Evolutionary conservation across 306 rosid species (phyloP), one percentile per base, ranked within the genome.

Genomic region (Sphenostylis stenocarpa): DNA sequence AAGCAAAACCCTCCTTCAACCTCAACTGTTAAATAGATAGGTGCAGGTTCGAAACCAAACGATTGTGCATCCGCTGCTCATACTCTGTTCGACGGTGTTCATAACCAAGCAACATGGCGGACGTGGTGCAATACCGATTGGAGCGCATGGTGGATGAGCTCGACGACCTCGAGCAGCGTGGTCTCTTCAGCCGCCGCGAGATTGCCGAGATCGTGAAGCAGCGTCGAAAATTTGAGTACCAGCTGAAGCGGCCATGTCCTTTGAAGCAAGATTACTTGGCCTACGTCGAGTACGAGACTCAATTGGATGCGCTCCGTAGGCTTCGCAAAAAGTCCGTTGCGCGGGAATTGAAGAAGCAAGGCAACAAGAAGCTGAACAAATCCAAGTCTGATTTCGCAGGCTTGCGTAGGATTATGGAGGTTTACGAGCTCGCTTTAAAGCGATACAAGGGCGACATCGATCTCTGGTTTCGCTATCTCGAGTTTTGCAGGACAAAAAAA

Each of bases 401-500:
- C 12, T 8, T 63, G 49, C 6, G 56, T 1, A 69, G 83, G 81
- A 85, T 81, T 38, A 53, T 81, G 0, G 81, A 73, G 1, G 74
- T 81, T 49, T 85, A 81, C 60, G 85, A 85, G 69, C 75, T 81
- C 0, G 85, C 85, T 55, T 68, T 85, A 68, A 85, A 47, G 83
- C 88, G 85, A 9, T 85, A 61, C 47, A 85, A 85, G 23, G 88
- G 88, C 4, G 85, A 85, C 39, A 64, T 85, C 60, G 76, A 77
- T 6, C 72, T 85, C 51, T 85, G 88, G 88, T 81, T 85, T 78
- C 85, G 75, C 4, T 82, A 71, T 63, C 85, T 82, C 71, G 97
- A 95, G 85, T 95, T 92, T 76, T 90, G 97, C 62, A 82, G 88
- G 45, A 61, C 56, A 19, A 83, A 82, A 74, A 82, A 84, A 71